Base-by-base conservation (phyloP, 1,284 basidiomycete species). In the Blastosporella zonata region DNA sequence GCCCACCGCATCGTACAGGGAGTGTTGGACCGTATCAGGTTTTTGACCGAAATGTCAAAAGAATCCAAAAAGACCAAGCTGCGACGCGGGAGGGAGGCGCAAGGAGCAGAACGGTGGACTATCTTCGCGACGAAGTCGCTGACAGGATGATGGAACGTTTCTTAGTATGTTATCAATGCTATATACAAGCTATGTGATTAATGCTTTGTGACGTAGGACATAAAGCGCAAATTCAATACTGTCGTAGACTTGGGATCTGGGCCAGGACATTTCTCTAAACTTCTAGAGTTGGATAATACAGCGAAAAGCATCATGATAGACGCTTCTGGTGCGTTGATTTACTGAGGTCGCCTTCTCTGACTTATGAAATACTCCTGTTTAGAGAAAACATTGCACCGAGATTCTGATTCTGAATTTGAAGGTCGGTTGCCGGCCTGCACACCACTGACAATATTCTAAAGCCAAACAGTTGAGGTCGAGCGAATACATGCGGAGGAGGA, bases 171-270 rank as follows among this genome's bases (percentile, higher is more conserved):
- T 49, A 12, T 17, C 25, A 6, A 3, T 22, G 5, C 36, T 20
- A 6, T 20, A 2, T 15, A 17, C 6, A 37, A 13, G 10, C 2
- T 21, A 21, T 21, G 22, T 37, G 37, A 28, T 31, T 21, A 34
- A 53, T 38, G 29, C 29, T 6, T 41, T 40, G 31, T 39, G 13
- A 42, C 49, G 22, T 62, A 97, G 93, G 96, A 99, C 65, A 89
- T 99, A 56, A 95, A 93, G 69, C 79, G 87, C 33, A 85, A 82
- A 34, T 97, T 95, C 59, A 72, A 77, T 39, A 78, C 81, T 1
- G 75, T 99, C 17, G 72, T 99, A 12, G 97, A 99, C 68, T 72
- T 98, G 18, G 92, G 94, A 1, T 85, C 92, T n/a, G 95, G 96
- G n/a, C 77, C 96, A 1, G 96, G 96, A 1, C 92, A 95, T 67